Evolutionary conservation across 2,329 filamentous ascomycete species (phyloP).

Genomic region (Ophiostoma tasmaniense): DNA sequence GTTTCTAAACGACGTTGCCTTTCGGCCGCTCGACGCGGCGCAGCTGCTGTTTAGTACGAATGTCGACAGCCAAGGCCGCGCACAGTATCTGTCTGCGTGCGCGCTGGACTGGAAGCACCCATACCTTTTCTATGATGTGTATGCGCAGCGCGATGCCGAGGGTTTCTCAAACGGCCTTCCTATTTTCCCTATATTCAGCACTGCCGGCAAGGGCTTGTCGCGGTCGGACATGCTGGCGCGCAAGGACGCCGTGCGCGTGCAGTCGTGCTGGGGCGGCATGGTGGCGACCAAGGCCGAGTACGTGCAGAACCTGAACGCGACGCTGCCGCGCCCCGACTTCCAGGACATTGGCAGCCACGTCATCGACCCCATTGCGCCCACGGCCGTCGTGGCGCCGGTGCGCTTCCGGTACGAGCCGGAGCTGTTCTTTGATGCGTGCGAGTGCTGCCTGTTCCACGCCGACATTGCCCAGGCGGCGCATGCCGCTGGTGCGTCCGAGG

Average conservation of each 20-base stretch:
- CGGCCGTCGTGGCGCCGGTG: conserved; percentile 32
- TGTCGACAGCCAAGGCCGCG: conserved; percentile 40
- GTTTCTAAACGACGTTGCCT: conserved; percentile 60
- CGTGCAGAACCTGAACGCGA: conserved; percentile 38
- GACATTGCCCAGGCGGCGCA: conserved; percentile 36
- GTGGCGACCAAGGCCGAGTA: conserved; percentile 55
- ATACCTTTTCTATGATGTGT: conserved; percentile 64
- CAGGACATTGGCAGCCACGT: conserved; percentile 29
- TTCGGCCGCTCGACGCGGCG: conserved; percentile 42
- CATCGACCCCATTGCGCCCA: conserved; percentile 29
- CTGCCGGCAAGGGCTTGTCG: conserved; percentile 42
- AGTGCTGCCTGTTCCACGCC: conserved; percentile 52
- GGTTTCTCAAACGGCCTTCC: conserved; percentile 55
- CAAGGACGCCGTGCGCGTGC: conserved; percentile 57
- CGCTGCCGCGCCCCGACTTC: conserved; percentile 29
- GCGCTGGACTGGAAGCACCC: conserved; percentile 62
- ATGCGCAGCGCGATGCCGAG: conserved; percentile 59
- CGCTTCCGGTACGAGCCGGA: conserved; percentile 52
- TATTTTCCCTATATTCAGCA: conserved; percentile 60
- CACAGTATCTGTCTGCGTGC: conserved; percentile 59
- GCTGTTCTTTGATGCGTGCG: conserved; percentile 54
- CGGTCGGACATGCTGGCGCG: conserved; percentile 54
- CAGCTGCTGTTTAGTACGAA: conserved; percentile 56
- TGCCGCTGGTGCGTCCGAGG: conserved; percentile 25
- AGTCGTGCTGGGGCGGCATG: conserved; percentile 72